These are phyloP conservation scores for Allium sativum DNA, from an alignment of 106 monocot genomes.

Conservation along the genomic window DNA sequence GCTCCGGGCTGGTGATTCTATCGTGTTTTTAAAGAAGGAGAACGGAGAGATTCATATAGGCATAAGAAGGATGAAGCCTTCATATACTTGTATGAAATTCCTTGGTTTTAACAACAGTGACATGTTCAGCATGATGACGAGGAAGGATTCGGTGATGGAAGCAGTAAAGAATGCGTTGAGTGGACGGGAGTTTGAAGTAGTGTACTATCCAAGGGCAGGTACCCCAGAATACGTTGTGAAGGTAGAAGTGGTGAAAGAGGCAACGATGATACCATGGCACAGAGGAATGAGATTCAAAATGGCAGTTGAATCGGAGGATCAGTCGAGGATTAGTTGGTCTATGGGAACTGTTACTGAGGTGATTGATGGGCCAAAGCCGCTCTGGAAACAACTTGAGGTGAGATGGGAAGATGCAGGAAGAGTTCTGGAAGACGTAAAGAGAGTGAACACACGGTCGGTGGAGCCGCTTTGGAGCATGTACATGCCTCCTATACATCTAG, in stretches of 20 bases:
- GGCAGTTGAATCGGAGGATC: conserved; percentile 58
- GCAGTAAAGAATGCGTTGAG: conserved; percentile 30
- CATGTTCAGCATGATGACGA: conserved; percentile 16
- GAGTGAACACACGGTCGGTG: conserved; percentile 81
- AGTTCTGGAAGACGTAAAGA: conserved; percentile 66
- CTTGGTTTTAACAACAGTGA: neutral
- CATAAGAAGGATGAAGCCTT: too few species aligned
- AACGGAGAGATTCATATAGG: conserved; percentile 45
- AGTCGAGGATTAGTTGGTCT: conserved; percentile 63
- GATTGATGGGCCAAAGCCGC: conserved; percentile 44
- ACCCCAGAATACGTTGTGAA: conserved; percentile 53
- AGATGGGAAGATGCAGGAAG: too few species aligned
- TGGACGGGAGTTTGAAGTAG: conserved; percentile 44
- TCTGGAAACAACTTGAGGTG: conserved; percentile 61
- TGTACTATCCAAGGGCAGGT: conserved; percentile 54
- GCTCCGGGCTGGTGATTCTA: conserved; percentile 52
- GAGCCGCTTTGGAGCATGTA: conserved; percentile 31
- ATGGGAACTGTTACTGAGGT: conserved; percentile 60
- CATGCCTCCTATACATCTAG: too few species aligned
- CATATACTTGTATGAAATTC: too few species aligned
- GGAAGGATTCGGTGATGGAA: conserved; percentile 32
- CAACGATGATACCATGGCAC: conserved; percentile 48
- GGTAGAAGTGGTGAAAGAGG: conserved; percentile 25
- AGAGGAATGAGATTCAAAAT: conserved; percentile 67
- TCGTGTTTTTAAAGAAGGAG: conserved; percentile 52